Conservation (phyloP, 495 filamentous ascomycete genomes). For the Talaromyces liani region DNA sequence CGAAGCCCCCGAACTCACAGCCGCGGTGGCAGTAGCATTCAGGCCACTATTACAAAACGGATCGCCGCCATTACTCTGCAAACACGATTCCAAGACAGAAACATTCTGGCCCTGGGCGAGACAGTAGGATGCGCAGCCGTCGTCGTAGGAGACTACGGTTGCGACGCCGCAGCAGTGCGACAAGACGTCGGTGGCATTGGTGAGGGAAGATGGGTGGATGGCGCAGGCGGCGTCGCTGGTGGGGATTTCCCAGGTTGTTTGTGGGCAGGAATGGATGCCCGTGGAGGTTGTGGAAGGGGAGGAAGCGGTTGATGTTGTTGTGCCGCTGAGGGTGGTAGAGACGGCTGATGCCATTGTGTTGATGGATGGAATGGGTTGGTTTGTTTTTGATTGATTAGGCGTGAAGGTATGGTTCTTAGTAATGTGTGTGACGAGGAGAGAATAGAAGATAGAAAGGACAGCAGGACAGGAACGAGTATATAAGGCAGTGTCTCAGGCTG, state of each 20-base stretch:
- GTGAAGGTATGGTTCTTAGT: neutral
- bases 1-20: slow-evolving; percentile 12
- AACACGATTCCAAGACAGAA: slow-evolving; percentile 25
- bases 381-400: neutral
- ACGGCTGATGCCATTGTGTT: neutral
- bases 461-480: neutral
- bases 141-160: slow-evolving; percentile 31
- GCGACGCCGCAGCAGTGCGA: slow-evolving; percentile 37
- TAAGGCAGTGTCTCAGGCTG: neutral
- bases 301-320: neutral
- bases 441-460: neutral
- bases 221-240: slow-evolving; percentile 37
- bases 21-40: slow-evolving; percentile 35
- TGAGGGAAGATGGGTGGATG: slow-evolving; percentile 15
- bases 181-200: slow-evolving; percentile 34
- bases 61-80: slow-evolving; percentile 22
- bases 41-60: slow-evolving; percentile 32
- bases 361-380: neutral
- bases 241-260: slow-evolving; percentile 22
- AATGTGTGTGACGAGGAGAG: neutral
- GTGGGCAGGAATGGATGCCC: slow-evolving; percentile 12
- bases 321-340: neutral
- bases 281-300: neutral
- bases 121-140: slow-evolving; percentile 45
- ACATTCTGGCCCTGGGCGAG: slow-evolving; percentile 37